Conservation (phyloP, 768 basidiomycete genomes). For the Symmetrospora coprosmae region DNA sequence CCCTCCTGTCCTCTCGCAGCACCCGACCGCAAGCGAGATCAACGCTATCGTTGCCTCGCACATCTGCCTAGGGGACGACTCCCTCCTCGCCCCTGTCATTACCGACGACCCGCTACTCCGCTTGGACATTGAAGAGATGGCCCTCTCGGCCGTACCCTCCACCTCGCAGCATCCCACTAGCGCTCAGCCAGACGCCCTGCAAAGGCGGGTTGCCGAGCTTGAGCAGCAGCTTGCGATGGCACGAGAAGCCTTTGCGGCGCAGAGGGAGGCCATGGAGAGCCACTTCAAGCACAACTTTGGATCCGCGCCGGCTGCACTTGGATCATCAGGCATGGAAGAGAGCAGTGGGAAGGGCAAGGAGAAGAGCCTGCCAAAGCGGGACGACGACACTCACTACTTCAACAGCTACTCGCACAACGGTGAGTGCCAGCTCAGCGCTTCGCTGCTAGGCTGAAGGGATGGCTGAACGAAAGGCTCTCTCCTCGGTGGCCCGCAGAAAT, state of each 20-base stretch:
- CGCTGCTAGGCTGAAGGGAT: background rate
- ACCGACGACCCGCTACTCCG: conserved; percentile 82
- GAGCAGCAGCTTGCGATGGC: conserved; percentile 51
- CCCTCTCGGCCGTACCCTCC: background rate
- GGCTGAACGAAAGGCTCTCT: background rate
- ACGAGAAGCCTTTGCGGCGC: conserved; percentile 51
- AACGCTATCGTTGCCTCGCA: conserved; percentile 37
- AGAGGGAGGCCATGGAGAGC: conserved; percentile 47
- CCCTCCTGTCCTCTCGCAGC: conserved; percentile 40
- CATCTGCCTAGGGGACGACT: conserved; percentile 55
- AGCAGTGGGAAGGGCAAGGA: conserved; percentile 28
- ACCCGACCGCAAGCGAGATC: conserved; percentile 39
- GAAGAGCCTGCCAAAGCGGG: conserved; percentile 42
- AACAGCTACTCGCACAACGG: conserved; percentile 78
- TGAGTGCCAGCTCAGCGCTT: conserved; percentile 34
- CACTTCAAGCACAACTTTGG: conserved; percentile 38
- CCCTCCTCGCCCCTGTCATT: conserved; percentile 63
- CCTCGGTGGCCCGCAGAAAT: conserved; percentile 48
- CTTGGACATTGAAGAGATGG: conserved; percentile 53
- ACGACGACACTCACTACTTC: conserved; percentile 91
- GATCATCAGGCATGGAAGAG: conserved; percentile 41
- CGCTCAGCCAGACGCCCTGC: conserved; percentile 35
- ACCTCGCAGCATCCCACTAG: conserved; percentile 26
- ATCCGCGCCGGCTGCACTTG: background rate
- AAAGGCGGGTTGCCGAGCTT: conserved; percentile 46